Percentiles rank a stretch among this genome's conserved stretches.
These are phyloP conservation scores for Furcasterigmium sp. DNA, from an alignment of 2,329 filamentous ascomycete genomes.

Conservation along the genomic window DNA sequence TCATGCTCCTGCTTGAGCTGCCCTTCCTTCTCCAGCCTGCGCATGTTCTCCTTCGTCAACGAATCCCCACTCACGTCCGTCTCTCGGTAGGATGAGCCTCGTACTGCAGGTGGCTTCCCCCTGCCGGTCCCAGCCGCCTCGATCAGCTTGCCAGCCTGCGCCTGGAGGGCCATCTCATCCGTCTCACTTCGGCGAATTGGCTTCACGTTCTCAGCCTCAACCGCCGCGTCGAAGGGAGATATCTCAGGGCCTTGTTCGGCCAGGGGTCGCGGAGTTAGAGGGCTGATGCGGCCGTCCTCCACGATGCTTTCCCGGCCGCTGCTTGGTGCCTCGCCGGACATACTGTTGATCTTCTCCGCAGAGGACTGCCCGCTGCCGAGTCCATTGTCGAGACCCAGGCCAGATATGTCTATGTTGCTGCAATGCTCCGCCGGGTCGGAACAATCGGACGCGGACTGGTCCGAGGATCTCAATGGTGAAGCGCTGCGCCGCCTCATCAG, in stretches of 20 bases:
- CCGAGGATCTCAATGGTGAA: conserved; percentile 10
- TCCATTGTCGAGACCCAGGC: conserved; percentile 17
- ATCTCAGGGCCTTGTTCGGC: conserved; percentile 31
- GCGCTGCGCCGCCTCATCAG: conserved; percentile 23
- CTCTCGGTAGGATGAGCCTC: conserved; percentile 25
- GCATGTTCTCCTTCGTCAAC: conserved; percentile 50
- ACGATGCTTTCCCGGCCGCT: not conserved
- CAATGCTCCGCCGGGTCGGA: conserved; percentile 40
- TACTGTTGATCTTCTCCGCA: conserved; percentile 3
- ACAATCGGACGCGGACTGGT: conserved; percentile 33
- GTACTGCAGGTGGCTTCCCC: conserved; percentile 18
- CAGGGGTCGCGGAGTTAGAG: conserved; percentile 35
- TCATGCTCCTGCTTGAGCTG: not conserved
- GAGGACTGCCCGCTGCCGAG: no score
- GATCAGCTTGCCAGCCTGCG: conserved; percentile 41
- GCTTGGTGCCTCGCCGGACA: not conserved
- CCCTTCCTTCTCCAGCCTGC: conserved; percentile 35
- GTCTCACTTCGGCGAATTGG: conserved; percentile 27
- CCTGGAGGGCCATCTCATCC: conserved; percentile 34
- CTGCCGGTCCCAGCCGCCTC: conserved; percentile 34
- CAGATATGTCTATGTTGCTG: conserved; percentile 33
- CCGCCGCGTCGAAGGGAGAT: conserved; percentile 34
- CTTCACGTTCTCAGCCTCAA: conserved; percentile 23
- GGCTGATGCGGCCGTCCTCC: conserved; percentile 13
- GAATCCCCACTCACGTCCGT: conserved; percentile 32